phyloP scores from a whole-genome alignment of 2,329 filamentous ascomycete species.

The Apiospora hydei region DNA sequence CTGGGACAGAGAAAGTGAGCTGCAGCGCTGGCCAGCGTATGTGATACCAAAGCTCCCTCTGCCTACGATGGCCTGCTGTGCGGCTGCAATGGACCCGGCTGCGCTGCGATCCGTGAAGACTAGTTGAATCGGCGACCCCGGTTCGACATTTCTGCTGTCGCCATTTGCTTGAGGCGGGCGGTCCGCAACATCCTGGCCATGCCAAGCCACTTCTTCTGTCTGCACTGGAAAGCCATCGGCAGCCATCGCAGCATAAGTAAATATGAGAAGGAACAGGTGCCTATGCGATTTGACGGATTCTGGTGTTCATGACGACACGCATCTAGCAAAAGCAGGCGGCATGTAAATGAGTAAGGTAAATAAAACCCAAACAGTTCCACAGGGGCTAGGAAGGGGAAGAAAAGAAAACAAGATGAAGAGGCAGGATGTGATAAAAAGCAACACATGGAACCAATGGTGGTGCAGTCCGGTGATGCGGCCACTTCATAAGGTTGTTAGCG shows the following conservation, averaged over 20 bases:
- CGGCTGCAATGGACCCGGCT: conserved; percentile 6
- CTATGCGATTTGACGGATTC: not conserved
- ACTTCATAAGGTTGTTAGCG: not conserved
- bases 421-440: conserved; percentile 5
- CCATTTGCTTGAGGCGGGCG: not conserved
- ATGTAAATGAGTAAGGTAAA: conserved; percentile 2
- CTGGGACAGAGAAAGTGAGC: not conserved
- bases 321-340: not conserved
- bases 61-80: conserved; percentile 15
- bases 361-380: conserved; percentile 1
- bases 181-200: not conserved
- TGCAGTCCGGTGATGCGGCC: conserved; percentile 8
- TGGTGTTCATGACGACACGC: conserved; percentile 15
- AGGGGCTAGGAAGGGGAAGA: not conserved
- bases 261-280: not conserved
- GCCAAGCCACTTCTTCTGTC: conserved; percentile 9
- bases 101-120: conserved; percentile 5
- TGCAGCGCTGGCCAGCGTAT: conserved; percentile 3
- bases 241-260: not conserved
- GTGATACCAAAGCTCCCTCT: not conserved
- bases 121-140: not conserved
- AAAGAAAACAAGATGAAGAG: not conserved
- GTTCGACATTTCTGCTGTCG: not conserved
- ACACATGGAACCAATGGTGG: conserved; percentile 6
- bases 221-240: conserved; percentile 5